Percentiles rank a stretch among this genome's conserved stretches.
phyloP scores from a whole-genome alignment of 2,329 filamentous ascomycete genomes.

The Penicillium sp. region DNA sequence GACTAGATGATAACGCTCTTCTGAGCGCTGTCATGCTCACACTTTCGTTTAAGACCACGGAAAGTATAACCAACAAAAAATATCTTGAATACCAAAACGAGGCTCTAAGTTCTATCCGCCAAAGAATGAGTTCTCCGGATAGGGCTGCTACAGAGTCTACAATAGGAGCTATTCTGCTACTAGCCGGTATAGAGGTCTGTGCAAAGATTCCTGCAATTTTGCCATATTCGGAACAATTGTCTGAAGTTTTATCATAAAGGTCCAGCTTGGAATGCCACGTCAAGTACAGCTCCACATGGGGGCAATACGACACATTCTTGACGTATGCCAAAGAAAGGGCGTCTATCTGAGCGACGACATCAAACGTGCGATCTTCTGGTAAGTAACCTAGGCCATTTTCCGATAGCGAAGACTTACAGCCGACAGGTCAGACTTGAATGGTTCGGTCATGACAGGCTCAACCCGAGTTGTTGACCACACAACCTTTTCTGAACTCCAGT shows the following conservation, averaged over 20 bases:
- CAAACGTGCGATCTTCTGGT: neutral
- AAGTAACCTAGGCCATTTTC: neutral
- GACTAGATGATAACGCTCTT: neutral
- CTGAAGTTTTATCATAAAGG: neutral
- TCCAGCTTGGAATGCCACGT: neutral
- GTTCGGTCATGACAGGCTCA: neutral
- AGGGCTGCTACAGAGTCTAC: neutral
- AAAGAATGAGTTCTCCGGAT: neutral
- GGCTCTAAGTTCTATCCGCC: neutral
- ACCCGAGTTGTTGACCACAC: neutral
- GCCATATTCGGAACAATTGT: neutral
- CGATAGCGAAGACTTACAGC: neutral
- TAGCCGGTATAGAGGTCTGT: neutral
- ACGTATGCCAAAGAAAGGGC: neutral
- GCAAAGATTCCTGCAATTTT: neutral
- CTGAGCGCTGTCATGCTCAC: neutral
- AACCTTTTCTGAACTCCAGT: neutral
- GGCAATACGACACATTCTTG: neutral
- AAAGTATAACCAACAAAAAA: neutral
- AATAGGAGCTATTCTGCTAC: neutral
- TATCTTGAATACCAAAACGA: neutral
- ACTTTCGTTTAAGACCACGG: neutral
- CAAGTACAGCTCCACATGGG: neutral
- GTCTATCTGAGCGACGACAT: neutral
- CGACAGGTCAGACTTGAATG: neutral